Percentiles rank a stretch among this genome's conserved stretches.
These are phyloP conservation scores for Paxillus ammoniavirescens DNA, from an alignment of 768 basidiomycete genomes.

Conservation along the genomic window DNA sequence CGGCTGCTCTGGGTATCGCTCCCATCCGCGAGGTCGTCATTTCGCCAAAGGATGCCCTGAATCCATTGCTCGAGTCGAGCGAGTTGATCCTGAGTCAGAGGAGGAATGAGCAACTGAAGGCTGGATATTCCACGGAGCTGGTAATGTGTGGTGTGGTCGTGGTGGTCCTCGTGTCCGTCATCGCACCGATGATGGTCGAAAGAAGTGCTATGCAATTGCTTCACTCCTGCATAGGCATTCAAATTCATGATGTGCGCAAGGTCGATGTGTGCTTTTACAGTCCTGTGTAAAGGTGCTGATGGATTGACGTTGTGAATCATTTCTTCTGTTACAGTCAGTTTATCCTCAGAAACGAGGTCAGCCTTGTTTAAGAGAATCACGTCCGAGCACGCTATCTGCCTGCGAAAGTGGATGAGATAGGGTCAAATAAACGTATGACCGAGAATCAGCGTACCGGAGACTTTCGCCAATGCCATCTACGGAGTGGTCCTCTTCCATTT, in stretches of 20 bases:
- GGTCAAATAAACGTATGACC: neutral
- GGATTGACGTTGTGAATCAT: constrained; percentile 79
- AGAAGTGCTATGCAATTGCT: constrained; percentile 21
- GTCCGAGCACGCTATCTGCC: constrained; percentile 93
- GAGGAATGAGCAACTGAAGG: constrained; percentile 67
- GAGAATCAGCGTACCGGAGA: constrained; percentile 52
- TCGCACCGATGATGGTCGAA: constrained; percentile 32
- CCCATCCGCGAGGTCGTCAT: constrained; percentile 43
- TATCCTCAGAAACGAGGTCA: constrained; percentile 60
- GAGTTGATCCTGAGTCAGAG: constrained; percentile 47
- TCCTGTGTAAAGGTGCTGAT: constrained; percentile 69
- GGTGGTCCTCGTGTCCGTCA: constrained; percentile 28
- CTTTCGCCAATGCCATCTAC: constrained; percentile 73
- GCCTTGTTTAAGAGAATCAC: constrained; percentile 90
- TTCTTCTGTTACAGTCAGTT: constrained; percentile 49
- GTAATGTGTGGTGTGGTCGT: constrained; percentile 51
- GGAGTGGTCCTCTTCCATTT: constrained; percentile 79
- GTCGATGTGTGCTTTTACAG: constrained; percentile 70
- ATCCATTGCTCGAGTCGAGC: constrained; percentile 76
- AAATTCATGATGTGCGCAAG: constrained; percentile 77
- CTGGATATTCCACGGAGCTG: constrained; percentile 82
- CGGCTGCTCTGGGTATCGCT: constrained; percentile 8
- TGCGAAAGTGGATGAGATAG: constrained; percentile 31
- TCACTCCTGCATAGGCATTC: constrained; percentile 66
- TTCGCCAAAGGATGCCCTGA: constrained; percentile 80